Conservation (phyloP, 441 rosid species). For the Lepidium campestre region DNA sequence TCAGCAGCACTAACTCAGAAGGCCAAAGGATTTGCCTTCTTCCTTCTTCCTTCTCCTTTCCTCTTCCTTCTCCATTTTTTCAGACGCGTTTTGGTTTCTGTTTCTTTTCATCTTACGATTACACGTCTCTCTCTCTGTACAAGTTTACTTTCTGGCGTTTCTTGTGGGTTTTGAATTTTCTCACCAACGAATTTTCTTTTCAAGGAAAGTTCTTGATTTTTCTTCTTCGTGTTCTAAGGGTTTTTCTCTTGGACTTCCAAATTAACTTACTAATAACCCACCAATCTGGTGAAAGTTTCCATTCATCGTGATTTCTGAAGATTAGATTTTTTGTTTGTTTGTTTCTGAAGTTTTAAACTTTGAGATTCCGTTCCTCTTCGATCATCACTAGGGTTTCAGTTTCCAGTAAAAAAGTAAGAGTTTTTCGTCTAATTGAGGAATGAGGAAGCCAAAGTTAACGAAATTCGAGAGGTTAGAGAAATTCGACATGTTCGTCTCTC, state of each 20-base stretch:
- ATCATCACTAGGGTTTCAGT: slow-evolving; percentile 13
- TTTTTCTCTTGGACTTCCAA: background rate
- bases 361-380: slow-evolving; percentile 5
- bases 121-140: slow-evolving; percentile 6
- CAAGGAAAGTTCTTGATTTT: slow-evolving; percentile 16
- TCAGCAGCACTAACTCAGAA: slow-evolving; percentile 28
- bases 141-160: slow-evolving; percentile 1
- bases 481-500: slow-evolving; percentile 36
- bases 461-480: slow-evolving; percentile 37
- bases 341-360: background rate
- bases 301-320: background rate
- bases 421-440: background rate
- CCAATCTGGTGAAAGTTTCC: background rate
- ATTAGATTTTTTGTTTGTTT: background rate
- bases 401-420: background rate
- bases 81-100: slow-evolving; percentile 7
- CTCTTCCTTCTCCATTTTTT: background rate
- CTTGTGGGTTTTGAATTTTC: slow-evolving; percentile 14
- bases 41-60: background rate
- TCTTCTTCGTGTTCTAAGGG: background rate
- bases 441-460: slow-evolving; percentile 36
- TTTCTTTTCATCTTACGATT: background rate
- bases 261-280: background rate
- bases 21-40: slow-evolving; percentile 1
- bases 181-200: background rate